Conservation (phyloP, 1,284 basidiomycete genomes). For the Ceratobasidium sp. region DNA sequence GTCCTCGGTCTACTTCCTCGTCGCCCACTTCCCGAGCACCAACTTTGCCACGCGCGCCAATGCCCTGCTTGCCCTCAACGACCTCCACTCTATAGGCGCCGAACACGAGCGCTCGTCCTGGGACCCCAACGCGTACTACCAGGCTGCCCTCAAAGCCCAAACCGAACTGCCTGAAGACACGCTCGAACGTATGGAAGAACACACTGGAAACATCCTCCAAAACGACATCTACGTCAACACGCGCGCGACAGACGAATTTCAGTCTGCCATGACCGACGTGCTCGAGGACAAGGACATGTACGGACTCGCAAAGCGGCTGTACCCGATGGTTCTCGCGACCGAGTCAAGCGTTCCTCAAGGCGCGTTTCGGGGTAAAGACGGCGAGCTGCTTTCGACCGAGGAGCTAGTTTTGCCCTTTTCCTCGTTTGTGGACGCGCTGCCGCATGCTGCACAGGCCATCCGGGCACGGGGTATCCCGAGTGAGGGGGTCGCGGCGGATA, state of each 20-base stretch:
- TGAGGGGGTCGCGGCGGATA: slow-evolving; percentile 25
- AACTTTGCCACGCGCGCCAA: slow-evolving; percentile 27
- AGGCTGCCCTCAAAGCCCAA: slow-evolving; percentile 21
- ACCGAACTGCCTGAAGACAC: slow-evolving; percentile 31
- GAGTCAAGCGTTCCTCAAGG: slow-evolving; percentile 39
- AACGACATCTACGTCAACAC: slow-evolving; percentile 36
- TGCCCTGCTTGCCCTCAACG: slow-evolving; percentile 28
- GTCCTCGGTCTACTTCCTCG: slow-evolving; percentile 21
- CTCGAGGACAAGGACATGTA: slow-evolving; percentile 43
- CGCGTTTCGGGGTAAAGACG: slow-evolving; percentile 21
- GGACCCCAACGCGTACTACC: slow-evolving; percentile 38
- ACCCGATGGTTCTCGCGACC: slow-evolving; percentile 29
- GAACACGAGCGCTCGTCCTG: slow-evolving; percentile 37
- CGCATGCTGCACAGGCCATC: slow-evolving; percentile 25
- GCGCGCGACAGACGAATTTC: slow-evolving; percentile 36
- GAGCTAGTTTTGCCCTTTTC: slow-evolving; percentile 34
- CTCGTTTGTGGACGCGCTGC: slow-evolving; percentile 33
- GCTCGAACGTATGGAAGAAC: slow-evolving; percentile 25
- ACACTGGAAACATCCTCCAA: slow-evolving; percentile 6
- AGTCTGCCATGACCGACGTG: slow-evolving; percentile 29
- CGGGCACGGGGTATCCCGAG: slow-evolving; percentile 24
- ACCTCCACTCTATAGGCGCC: slow-evolving; percentile 18
- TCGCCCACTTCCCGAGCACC: slow-evolving; percentile 34
- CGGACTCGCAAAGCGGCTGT: slow-evolving; percentile 25
- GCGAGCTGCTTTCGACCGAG: slow-evolving; percentile 27